Evolutionary conservation across 2,329 filamentous ascomycete genomes (phyloP).

Genomic region (Hysterium pulicare): DNA sequence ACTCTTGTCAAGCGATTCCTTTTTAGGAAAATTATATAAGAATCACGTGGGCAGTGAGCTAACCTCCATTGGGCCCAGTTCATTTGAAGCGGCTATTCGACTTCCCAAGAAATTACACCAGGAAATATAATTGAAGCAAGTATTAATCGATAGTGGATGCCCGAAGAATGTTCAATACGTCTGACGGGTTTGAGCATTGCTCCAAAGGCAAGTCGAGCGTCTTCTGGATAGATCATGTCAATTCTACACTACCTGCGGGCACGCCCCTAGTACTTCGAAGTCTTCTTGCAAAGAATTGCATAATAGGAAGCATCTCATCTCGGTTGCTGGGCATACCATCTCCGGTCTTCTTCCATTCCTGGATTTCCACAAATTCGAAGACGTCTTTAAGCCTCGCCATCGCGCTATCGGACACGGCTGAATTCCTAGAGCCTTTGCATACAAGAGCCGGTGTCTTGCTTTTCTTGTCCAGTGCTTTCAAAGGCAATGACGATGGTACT

Average conservation of each 20-base stretch:
- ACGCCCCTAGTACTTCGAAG: constrained; percentile 55
- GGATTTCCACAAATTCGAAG: constrained; percentile 51
- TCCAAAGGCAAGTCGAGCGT: too few relatives aligned
- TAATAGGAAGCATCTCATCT: constrained; percentile 86
- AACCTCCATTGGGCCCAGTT: too few relatives aligned
- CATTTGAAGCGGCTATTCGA: too few relatives aligned
- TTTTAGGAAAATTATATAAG: too few relatives aligned
- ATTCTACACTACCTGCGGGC: constrained; percentile 52
- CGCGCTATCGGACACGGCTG: constrained; percentile 60
- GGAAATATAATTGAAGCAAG: too few relatives aligned
- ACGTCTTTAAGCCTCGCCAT: constrained; percentile 61
- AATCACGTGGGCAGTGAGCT: too few relatives aligned
- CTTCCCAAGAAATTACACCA: too few relatives aligned
- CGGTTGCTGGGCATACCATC: constrained; percentile 79
- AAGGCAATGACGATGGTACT: constrained; percentile 43
- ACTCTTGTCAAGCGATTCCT: too few relatives aligned
- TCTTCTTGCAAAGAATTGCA: constrained; percentile 74
- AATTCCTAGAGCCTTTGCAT: constrained; percentile 51
- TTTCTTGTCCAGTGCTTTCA: constrained; percentile 44
- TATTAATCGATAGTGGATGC: too few relatives aligned
- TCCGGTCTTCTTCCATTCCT: constrained; percentile 52
- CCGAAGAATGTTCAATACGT: too few relatives aligned
- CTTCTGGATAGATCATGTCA: constrained; percentile 26
- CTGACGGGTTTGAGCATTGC: too few relatives aligned
- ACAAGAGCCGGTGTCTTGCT: constrained; percentile 62